Evolutionary conservation across 129 eudicot species (phyloP).

Genomic region (Pittosporum tobira): DNA sequence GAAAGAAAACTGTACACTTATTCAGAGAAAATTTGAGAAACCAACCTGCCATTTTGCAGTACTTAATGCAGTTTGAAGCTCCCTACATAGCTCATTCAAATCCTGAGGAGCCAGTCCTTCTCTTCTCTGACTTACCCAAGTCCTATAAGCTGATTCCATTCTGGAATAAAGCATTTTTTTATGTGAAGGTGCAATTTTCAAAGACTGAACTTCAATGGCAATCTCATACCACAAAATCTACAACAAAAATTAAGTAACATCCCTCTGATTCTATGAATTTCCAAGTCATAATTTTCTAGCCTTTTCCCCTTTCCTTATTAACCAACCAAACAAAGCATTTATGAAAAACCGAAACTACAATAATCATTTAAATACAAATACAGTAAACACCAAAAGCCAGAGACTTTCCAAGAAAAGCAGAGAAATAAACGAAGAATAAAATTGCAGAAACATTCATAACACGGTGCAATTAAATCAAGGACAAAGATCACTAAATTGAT

Average conservation of each 20-base stretch:
- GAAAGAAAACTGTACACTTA: too few species aligned
- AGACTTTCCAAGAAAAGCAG: background rate
- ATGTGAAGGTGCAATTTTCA: background rate
- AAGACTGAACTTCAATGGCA: background rate
- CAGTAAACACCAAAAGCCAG: background rate
- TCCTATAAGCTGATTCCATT: slow-evolving; percentile 89
- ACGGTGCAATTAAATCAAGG: too few species aligned
- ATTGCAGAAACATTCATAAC: background rate
- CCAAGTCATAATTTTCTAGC: background rate
- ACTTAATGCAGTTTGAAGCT: slow-evolving; percentile 88
- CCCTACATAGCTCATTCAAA: slow-evolving; percentile 62
- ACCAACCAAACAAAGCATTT: slow-evolving; percentile 8
- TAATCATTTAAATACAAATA: background rate
- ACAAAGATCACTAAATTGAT: slow-evolving; percentile 5
- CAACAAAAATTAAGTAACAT: background rate
- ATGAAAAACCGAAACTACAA: background rate
- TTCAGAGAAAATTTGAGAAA: background rate
- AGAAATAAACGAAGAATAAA: background rate
- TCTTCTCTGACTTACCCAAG: slow-evolving; percentile 72
- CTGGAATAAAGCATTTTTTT: slow-evolving; percentile 22
- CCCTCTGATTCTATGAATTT: background rate
- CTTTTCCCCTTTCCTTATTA: background rate
- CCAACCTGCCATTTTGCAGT: slow-evolving; percentile 98
- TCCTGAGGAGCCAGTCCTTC: slow-evolving; percentile 39
- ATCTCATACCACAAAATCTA: background rate